Conservation (phyloP, 768 basidiomycete species). For the Russula earlei region DNA sequence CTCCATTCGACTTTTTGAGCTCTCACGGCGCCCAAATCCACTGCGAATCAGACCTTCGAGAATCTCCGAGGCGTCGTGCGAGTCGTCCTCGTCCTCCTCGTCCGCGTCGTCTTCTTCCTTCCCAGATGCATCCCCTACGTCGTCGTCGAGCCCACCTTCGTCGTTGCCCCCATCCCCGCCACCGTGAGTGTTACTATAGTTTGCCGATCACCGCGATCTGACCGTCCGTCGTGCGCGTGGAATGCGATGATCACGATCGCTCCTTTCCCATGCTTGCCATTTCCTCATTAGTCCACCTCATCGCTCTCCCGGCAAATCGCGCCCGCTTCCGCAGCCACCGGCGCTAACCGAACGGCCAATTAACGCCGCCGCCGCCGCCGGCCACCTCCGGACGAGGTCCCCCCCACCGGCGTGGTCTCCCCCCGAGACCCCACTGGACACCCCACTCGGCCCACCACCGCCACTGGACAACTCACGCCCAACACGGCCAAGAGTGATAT, state of each 20-base stretch:
- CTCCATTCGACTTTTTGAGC: neutral
- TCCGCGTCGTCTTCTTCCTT: conserved; percentile 8
- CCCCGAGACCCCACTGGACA: neutral
- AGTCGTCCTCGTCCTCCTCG: conserved; percentile 7
- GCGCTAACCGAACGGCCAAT: neutral
- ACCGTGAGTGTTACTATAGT: conserved; percentile 3
- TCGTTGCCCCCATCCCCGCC: conserved; percentile 16
- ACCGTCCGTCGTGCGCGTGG: neutral
- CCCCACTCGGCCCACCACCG: neutral
- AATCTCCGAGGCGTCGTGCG: conserved; percentile 14
- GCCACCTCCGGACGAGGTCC: neutral
- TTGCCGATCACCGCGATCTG: neutral
- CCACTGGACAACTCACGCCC: neutral
- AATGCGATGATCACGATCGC: conserved; percentile 7
- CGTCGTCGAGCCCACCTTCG: conserved; percentile 3
- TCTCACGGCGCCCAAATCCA: conserved; percentile 1
- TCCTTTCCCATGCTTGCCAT: neutral
- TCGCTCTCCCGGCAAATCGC: conserved; percentile 13
- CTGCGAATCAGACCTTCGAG: conserved; percentile 11
- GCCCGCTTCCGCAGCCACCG: conserved; percentile 14
- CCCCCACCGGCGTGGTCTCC: conserved; percentile 18
- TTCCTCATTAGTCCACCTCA: conserved; percentile 6
- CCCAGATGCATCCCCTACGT: conserved; percentile 4
- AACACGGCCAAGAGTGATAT: neutral
- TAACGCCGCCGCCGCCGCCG: neutral